Percentiles rank a stretch among this genome's conserved stretches.
Conservation (phyloP, 805 yeast species). For the Zygoascus biomembranicola region DNA sequence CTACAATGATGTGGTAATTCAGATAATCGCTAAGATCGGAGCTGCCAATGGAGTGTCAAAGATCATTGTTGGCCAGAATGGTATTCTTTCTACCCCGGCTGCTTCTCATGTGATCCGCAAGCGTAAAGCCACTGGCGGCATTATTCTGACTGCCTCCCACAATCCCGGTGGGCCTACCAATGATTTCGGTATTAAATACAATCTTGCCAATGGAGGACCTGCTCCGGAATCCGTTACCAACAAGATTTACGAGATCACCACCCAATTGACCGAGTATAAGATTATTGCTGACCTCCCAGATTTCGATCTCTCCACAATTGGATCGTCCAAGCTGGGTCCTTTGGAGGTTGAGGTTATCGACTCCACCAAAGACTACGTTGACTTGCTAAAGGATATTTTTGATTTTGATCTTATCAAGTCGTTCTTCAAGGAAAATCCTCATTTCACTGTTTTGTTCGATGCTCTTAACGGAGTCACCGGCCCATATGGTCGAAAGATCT, state of each 20-base stretch:
- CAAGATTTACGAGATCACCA: slow-evolving; percentile 68
- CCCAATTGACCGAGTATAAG: slow-evolving; percentile 50
- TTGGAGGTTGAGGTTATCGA: slow-evolving; percentile 76
- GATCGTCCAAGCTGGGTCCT: slow-evolving; percentile 41
- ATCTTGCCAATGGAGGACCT: slow-evolving; percentile 93
- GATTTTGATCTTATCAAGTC: slow-evolving; percentile 74
- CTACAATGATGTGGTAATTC: slow-evolving; percentile 76
- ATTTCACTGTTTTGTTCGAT: slow-evolving; percentile 75
- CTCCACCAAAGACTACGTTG: slow-evolving; percentile 69
- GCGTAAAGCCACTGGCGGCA: slow-evolving; percentile 73
- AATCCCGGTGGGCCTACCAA: slow-evolving; percentile 94
- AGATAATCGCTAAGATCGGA: slow-evolving; percentile 70
- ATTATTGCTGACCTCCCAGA: slow-evolving; percentile 48
- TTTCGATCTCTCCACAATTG: slow-evolving; percentile 57
- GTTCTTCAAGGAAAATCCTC: slow-evolving; percentile 49
- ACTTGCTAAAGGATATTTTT: slow-evolving; percentile 73
- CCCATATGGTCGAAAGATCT: slow-evolving; percentile 83
- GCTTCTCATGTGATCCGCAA: slow-evolving; percentile 88
- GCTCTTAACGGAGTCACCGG: slow-evolving; percentile 95
- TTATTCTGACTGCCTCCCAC: slow-evolving; percentile 91
- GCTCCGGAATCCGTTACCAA: slow-evolving; percentile 94
- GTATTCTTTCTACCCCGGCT: slow-evolving; percentile 91
- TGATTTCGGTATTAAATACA: slow-evolving; percentile 94
- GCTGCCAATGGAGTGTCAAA: slow-evolving; percentile 89
- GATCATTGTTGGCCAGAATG: slow-evolving; percentile 79